Percentiles rank a stretch among this genome's conserved stretches.
Conservation (phyloP, 139 green algal genomes). For the Chara braunii region DNA sequence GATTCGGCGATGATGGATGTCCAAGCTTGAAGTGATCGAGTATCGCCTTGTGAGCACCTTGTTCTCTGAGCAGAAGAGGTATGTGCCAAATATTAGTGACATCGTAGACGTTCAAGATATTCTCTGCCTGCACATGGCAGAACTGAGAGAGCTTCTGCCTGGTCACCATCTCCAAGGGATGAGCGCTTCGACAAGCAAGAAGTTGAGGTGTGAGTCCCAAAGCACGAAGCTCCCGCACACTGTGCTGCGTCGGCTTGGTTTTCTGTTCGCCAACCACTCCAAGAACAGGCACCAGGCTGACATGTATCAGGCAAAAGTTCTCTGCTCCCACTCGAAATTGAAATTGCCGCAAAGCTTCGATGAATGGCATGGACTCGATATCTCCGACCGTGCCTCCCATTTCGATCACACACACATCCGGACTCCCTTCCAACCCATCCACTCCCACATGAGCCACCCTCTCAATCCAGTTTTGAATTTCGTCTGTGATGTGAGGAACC, state of each 20-base stretch:
- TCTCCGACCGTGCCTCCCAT: conserved; percentile 96
- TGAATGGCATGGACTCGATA: conserved; percentile 97
- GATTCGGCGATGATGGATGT: background rate
- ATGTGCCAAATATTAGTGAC: conserved; percentile 99
- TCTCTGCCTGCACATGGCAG: conserved; percentile 72
- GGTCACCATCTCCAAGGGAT: conserved; percentile 66
- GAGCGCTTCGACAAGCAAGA: conserved; percentile 71
- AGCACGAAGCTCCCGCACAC: conserved; percentile 76
- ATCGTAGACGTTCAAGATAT: conserved; percentile 90
- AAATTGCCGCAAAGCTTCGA: conserved; percentile 69
- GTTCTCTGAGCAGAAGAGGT: conserved; percentile 63
- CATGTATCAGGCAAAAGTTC: conserved; percentile 87
- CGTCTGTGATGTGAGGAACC: conserved; percentile 95
- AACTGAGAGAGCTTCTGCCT: conserved; percentile 92
- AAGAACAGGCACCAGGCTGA: conserved; percentile 91
- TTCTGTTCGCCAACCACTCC: conserved; percentile 94
- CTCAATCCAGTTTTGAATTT: conserved; percentile 98
- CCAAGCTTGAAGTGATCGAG: conserved; percentile 56
- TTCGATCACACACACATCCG: conserved; percentile 97
- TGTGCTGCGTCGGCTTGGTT: conserved; percentile 98
- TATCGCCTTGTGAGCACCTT: conserved; percentile 55
- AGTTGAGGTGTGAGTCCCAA: conserved; percentile 84
- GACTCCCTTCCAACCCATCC: conserved; percentile 63
- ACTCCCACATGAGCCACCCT: conserved; percentile 82
- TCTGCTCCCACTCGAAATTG: conserved; percentile 72